Evolutionary conservation across 176 grass and related monocot species (phyloP), one percentile per base, ranked within the genome.

Genomic region (Oryza coarctata): DNA sequence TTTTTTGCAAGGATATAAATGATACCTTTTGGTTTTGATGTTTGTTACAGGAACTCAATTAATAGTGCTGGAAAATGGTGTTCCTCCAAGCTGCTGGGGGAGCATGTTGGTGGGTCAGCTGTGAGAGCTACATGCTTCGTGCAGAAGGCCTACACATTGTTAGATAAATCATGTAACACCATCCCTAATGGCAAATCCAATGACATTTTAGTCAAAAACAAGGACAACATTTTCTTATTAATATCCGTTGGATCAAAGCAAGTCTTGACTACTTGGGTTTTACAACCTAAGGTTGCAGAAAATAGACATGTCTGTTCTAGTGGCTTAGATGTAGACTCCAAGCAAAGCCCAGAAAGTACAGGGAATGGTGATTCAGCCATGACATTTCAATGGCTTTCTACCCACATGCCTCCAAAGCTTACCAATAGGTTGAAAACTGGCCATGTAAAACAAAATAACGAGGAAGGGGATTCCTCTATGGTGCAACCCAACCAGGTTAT

Each of bases 161-260:
- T 32, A 91, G 70, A 80, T 91, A 78, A 65, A 80, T 80, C 67
- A 0, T 74, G 23, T 63, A 70, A 80, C 30, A 45, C 5, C 55
- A 45, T 11, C 38, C 76, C 26, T 31, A 70, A 80, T 44, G 74
- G 4, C 29, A 72, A 44, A 61, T 83, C 64, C 75, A 60, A 35
- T 50, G 62, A 50, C 18, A 68, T 38, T 87, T 47, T 73, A 74
- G 18, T 39, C 9, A 40, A 86, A 68, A 36, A 81, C 27, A 87
- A 73, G 50, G 88, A 91, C 5, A 44, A 63, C 33, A 74, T 85
- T 50, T 88, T 63, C 36, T 84, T 98, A 81, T 87, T 98, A 72
- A 91, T 98, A 73, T 98, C 95, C 49, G 95, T 95, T 77, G 92
- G 95, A 65, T 98, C 95, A 71, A 98, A 98, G 85, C 92, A 95